These are phyloP conservation scores for Crithidia bombi DNA, from an alignment of 208 protist genomes.

Conservation along the genomic window DNA sequence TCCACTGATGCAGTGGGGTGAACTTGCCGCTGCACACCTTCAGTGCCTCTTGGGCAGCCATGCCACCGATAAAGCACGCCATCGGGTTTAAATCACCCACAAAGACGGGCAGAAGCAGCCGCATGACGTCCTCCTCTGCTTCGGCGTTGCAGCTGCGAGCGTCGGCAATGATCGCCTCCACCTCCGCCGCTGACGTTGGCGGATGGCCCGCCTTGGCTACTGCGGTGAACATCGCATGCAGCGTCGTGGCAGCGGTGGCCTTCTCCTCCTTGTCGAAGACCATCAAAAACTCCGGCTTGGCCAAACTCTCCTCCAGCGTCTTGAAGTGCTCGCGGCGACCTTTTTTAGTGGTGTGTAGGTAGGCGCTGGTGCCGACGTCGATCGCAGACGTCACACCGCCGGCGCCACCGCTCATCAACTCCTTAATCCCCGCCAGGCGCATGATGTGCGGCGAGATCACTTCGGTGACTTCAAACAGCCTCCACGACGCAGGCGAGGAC, in stretches of 20 bases:
- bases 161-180: conserved; percentile 34
- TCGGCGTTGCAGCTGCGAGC: conserved; percentile 36
- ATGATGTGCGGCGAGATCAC: conserved; percentile 78
- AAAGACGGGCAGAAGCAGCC: conserved; percentile 55
- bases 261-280: conserved; percentile 91
- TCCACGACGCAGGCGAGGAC: conserved; percentile 32
- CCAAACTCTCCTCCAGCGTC: conserved; percentile 58
- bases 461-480: conserved; percentile 72
- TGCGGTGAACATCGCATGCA: conserved; percentile 86
- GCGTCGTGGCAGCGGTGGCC: conserved; percentile 49
- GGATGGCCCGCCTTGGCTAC: conserved; percentile 40
- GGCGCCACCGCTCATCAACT: conserved; percentile 8
- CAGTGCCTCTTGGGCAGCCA: conserved; percentile 96
- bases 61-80: conserved; percentile 94
- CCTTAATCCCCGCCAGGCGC: conserved; percentile 50
- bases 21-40: conserved; percentile 97
- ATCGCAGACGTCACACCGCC: conserved; percentile 22
- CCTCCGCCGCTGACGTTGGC: conserved; percentile 39
- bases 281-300: conserved; percentile 56
- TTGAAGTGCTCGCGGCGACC: conserved; percentile 55
- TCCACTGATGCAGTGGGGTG: conserved; percentile 95
- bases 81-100: conserved; percentile 89
- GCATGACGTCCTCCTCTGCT: conserved; percentile 45
- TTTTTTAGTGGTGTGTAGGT: conserved; percentile 93
- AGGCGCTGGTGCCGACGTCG: conserved; percentile 68